Evolutionary conservation across 768 basidiomycete species (phyloP).

Genomic region (Trametopsis cervina): DNA sequence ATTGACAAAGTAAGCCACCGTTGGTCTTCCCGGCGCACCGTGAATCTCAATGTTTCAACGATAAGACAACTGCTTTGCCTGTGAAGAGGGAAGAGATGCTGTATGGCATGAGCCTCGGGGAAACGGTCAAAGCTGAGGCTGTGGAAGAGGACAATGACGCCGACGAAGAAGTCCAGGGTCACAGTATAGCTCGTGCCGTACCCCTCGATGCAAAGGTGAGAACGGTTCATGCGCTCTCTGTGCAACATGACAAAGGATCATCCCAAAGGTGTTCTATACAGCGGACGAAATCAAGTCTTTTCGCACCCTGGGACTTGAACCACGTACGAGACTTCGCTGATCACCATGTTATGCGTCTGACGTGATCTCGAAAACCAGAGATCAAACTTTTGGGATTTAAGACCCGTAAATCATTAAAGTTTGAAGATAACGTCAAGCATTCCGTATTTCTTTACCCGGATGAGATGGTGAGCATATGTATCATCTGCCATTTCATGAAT

Average conservation of each 20-base stretch:
- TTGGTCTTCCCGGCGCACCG: neutral
- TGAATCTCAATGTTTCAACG: neutral
- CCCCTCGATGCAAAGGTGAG: neutral
- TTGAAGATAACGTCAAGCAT: conserved; percentile 92
- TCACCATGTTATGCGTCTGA: neutral
- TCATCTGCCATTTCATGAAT: neutral
- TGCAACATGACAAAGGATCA: neutral
- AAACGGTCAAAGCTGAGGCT: conserved; percentile 28
- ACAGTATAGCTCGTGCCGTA: conserved; percentile 36
- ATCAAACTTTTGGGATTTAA: conserved; percentile 95
- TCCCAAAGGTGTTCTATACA: conserved; percentile 69
- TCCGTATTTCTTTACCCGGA: conserved; percentile 89
- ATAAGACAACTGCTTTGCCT: neutral
- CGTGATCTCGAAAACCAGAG: conserved; percentile 33
- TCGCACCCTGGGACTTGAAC: conserved; percentile 72
- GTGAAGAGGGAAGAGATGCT: conserved; percentile 19
- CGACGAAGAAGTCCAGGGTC: conserved; percentile 15
- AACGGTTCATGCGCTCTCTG: too few relatives aligned
- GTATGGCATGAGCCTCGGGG: conserved; percentile 36
- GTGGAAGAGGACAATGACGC: conserved; percentile 29
- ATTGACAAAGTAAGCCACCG: conserved; percentile 58
- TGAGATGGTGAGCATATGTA: conserved; percentile 66
- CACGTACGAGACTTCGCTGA: conserved; percentile 39
- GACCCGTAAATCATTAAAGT: conserved; percentile 53
- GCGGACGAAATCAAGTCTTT: conserved; percentile 78